Evolutionary conservation across 192 early-diverging fungal genomes (phyloP).

Genomic region (Entomortierella beljakovae): DNA sequence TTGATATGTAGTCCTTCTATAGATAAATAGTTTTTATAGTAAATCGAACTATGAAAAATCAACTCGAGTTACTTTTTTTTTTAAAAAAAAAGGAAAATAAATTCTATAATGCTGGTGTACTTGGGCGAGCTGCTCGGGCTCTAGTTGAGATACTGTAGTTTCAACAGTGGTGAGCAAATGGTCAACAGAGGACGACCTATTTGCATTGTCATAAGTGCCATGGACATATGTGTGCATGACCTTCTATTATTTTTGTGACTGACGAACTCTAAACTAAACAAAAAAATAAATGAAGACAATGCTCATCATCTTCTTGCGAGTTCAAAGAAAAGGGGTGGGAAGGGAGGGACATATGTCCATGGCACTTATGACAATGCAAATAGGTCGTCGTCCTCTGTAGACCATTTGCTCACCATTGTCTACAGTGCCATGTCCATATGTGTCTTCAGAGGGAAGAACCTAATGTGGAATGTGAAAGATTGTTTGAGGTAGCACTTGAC

Average conservation of each 20-base stretch:
- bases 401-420: slow-evolving; percentile 7
- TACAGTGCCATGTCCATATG: slow-evolving; percentile 28
- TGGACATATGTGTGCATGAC: neutral
- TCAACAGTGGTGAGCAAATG: too few species aligned
- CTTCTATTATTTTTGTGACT: neutral
- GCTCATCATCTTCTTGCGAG: too few species aligned
- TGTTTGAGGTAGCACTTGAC: slow-evolving; percentile 3
- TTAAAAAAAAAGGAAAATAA: too few species aligned
- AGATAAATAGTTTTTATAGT: too few species aligned
- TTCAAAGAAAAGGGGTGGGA: neutral
- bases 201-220: neutral
- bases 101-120: too few species aligned
- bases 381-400: slow-evolving; percentile 20
- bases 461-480: slow-evolving; percentile 5
- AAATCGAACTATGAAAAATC: too few species aligned
- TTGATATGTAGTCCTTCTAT: too few species aligned
- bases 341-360: slow-evolving; percentile 19
- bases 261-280: neutral
- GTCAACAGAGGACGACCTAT: neutral
- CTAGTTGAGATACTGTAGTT: too few species aligned
- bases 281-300: too few species aligned
- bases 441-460: slow-evolving; percentile 23
- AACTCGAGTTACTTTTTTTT: too few species aligned
- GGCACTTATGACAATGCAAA: slow-evolving; percentile 20
- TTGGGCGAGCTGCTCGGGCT: too few species aligned